phyloP scores from a whole-genome alignment of 2,329 filamentous ascomycete genomes.

The Pestalotiopsis sp. region DNA sequence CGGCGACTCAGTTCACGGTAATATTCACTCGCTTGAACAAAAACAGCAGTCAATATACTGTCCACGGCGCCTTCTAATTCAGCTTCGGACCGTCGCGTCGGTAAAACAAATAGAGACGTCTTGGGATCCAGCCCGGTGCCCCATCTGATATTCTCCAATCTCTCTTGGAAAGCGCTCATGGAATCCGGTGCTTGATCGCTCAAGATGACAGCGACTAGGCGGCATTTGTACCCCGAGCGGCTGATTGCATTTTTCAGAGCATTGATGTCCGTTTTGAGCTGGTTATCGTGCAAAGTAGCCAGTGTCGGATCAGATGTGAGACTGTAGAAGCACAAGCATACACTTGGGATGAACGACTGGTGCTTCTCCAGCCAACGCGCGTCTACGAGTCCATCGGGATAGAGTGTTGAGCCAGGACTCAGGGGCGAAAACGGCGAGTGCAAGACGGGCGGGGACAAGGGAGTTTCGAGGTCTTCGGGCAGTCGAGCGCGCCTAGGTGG shows the following conservation, averaged over 20 bases:
- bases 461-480: slow-evolving; percentile 52
- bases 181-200: slow-evolving; percentile 62
- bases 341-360: slow-evolving; percentile 79
- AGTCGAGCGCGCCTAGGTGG: slow-evolving; percentile 61
- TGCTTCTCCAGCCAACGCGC: slow-evolving; percentile 87
- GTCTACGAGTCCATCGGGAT: slow-evolving; percentile 87
- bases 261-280: slow-evolving; percentile 86
- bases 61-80: slow-evolving; percentile 77
- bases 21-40: slow-evolving; percentile 80
- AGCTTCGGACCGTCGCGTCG: slow-evolving; percentile 69
- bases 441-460: slow-evolving; percentile 57
- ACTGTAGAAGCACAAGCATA: slow-evolving; percentile 80
- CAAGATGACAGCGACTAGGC: slow-evolving; percentile 77
- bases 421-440: slow-evolving; percentile 93
- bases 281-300: slow-evolving; percentile 80
- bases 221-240: slow-evolving; percentile 76
- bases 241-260: slow-evolving; percentile 69
- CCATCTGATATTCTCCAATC: slow-evolving; percentile 77
- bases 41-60: slow-evolving; percentile 72
- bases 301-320: slow-evolving; percentile 74
- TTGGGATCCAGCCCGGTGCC: slow-evolving; percentile 82
- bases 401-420: slow-evolving; percentile 79
- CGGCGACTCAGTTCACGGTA: slow-evolving; percentile 95
- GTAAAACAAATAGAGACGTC: slow-evolving; percentile 78
- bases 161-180: slow-evolving; percentile 67